A percentile compares a stretch with the other conserved stretches of the same genome.
Evolutionary conservation across 148 eudicot genomes (phyloP).

Genomic region (Persicaria maculosa): DNA sequence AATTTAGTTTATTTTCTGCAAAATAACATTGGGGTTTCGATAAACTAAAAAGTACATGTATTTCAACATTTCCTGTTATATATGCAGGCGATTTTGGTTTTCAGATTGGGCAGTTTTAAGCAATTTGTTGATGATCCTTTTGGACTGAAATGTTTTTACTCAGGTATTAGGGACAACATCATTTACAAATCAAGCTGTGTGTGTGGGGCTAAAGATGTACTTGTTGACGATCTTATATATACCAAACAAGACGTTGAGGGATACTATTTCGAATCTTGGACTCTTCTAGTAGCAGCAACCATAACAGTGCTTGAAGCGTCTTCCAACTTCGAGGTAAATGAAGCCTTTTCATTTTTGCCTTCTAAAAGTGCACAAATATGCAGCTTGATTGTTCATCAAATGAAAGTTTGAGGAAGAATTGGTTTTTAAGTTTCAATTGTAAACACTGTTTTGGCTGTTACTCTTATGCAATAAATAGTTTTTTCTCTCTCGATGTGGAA

Average conservation of each 20-base stretch:
- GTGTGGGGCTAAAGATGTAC: slow-evolving; percentile 57
- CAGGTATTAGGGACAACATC: slow-evolving; percentile 57
- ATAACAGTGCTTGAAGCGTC: slow-evolving; percentile 38
- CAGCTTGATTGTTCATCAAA: background rate
- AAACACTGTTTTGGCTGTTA: background rate
- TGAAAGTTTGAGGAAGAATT: background rate
- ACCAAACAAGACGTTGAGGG: slow-evolving; percentile 56
- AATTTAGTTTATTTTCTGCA: no score
- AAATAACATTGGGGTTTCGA: no score
- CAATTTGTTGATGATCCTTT: background rate
- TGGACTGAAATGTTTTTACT: background rate
- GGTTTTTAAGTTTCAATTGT: background rate
- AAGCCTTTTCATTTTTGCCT: background rate
- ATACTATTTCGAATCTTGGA: slow-evolving; percentile 49
- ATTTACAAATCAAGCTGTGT: slow-evolving; percentile 47
- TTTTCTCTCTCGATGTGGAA: slow-evolving; percentile 39
- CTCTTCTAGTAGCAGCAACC: slow-evolving; percentile 43
- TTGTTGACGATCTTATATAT: slow-evolving; percentile 50
- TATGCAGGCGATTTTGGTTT: no score
- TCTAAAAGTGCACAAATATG: background rate
- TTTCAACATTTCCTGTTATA: no score
- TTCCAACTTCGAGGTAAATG: slow-evolving; percentile 41
- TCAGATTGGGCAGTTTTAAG: no score
- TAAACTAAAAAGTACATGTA: no score
- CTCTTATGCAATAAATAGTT: background rate